Evolutionary conservation across 441 rosid species (phyloP).

Genomic region (Flueggea neowawraea): DNA sequence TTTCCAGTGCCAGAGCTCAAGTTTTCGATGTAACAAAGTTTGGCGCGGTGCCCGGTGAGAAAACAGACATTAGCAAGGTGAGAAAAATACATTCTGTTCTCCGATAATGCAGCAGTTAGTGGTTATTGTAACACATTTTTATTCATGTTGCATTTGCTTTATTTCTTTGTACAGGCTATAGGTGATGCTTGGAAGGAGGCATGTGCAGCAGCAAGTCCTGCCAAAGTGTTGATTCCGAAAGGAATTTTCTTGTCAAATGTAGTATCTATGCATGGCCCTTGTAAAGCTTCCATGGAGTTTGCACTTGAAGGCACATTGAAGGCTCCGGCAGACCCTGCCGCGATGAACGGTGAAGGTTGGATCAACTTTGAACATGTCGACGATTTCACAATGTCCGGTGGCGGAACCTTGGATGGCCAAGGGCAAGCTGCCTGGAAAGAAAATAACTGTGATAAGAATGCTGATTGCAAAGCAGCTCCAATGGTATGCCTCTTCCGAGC

Average conservation of each 20-base stretch:
- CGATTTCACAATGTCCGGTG: slow-evolving; percentile 15
- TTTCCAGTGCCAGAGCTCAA: not conserved
- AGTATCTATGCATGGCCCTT: slow-evolving; percentile 29
- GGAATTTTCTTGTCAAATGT: slow-evolving; percentile 28
- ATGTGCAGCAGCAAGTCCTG: slow-evolving; percentile 25
- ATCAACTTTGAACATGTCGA: slow-evolving; percentile 20
- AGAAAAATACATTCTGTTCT: too few relatives aligned
- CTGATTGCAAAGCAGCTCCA: slow-evolving; percentile 15
- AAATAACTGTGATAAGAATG: slow-evolving; percentile 9
- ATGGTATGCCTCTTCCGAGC: slow-evolving; percentile 8
- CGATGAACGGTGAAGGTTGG: slow-evolving; percentile 33
- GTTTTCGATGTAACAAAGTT: not conserved
- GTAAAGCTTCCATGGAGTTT: slow-evolving; percentile 25
- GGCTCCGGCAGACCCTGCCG: slow-evolving; percentile 35
- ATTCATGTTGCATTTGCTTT: not conserved
- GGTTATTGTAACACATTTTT: too few relatives aligned
- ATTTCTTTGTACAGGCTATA: slow-evolving; percentile 18
- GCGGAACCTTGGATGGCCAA: slow-evolving; percentile 34
- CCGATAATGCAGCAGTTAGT: too few relatives aligned
- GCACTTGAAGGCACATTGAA: slow-evolving; percentile 24
- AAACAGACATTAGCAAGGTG: slow-evolving; percentile 1
- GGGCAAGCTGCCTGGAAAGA: slow-evolving; percentile 22
- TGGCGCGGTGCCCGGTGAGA: not conserved
- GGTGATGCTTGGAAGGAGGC: slow-evolving; percentile 43
- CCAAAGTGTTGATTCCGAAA: slow-evolving; percentile 28